Evolutionary conservation across 1,284 basidiomycete species (phyloP), one percentile per base, ranked within the genome.

Genomic region (Exobasidium cylindrosporum): DNA sequence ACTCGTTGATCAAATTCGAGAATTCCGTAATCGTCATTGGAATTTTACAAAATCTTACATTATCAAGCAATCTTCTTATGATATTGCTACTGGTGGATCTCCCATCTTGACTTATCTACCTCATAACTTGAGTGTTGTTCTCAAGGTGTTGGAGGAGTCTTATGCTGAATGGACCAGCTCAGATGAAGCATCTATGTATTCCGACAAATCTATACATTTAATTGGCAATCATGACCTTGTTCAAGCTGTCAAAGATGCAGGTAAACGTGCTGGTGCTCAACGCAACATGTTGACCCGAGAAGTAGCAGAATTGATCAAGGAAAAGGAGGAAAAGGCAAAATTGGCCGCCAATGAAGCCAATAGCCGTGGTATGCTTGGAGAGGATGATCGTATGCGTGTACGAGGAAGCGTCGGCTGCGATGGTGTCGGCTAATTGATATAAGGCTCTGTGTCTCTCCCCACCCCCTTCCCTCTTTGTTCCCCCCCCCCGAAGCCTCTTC

Each of bases 21-120:
- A 79, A 54, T 69, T 79, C 66, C 63, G 77, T 3, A 66, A 72
- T 62, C 47, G 77, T 4, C 76, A 78, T 66, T 78, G 76, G 76
- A 64, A 65, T 55, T 78, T 77, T 43, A 74, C 72, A 26, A 66
- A 69, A 44, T 61, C 60, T 24, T 77, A 77, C 73, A 77, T 78
- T 65, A 74, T 78, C 68, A 60, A 70, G 35, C 58, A 67, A 11
- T 60, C 70, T 21, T 61, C 58, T n/a, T 76, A 72, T 62, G 60
- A 66, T 40, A 67, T 77, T 52, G 77, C 77, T 11, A 79, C 77
- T 2, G 77, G 77, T 4, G 77, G 77, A 6, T 66, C 61, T 7
- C 69, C 67, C 4, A 79, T 79, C 56, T 61, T 77, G 4, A 62
- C 63, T 54, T 78, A 78, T 67, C 70, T 78, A 11, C 76, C 77